A percentile compares a stretch with the other conserved stretches of the same genome.
Conservation (phyloP, 2,329 filamentous ascomycete species). For the Mariannaea elegans region DNA sequence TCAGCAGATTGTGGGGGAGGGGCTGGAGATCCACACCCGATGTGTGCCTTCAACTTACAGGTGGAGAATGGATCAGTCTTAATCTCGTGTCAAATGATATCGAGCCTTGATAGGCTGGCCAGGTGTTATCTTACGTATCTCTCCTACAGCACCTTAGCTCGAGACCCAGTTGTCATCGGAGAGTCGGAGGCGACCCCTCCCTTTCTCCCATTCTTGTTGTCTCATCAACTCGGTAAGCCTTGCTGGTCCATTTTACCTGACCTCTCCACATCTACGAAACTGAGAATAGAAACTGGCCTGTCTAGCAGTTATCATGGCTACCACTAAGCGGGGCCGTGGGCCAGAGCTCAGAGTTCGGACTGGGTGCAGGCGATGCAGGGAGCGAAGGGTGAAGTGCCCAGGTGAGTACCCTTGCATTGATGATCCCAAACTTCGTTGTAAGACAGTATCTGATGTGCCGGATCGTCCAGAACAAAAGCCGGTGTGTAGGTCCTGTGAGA, state of each 20-base stretch:
- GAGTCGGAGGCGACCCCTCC: not conserved
- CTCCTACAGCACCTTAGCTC: not conserved
- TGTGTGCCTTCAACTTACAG: not conserved
- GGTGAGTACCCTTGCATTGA: not conserved
- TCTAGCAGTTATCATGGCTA: not conserved
- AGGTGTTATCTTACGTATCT: not conserved
- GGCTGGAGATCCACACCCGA: too few species aligned
- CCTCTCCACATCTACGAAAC: not conserved
- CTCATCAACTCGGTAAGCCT: not conserved
- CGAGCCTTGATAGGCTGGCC: not conserved
- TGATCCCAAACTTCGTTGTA: not conserved
- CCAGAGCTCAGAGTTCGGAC: conserved; percentile 33
- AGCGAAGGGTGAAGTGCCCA: conserved; percentile 37
- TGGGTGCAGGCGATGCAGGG: conserved; percentile 34
- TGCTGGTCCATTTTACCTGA: not conserved
- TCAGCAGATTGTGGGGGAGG: too few species aligned
- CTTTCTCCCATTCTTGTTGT: not conserved
- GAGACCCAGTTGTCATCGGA: not conserved
- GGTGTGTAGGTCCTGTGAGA: conserved; percentile 31
- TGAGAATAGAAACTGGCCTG: not conserved
- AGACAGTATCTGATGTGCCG: not conserved
- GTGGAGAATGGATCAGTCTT: not conserved
- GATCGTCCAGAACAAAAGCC: conserved; percentile 28
- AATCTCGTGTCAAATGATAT: not conserved
- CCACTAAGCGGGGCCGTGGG: not conserved